Base-by-base conservation (phyloP, 345 rosid genomes). In the Hibiscus mutabilis region DNA sequence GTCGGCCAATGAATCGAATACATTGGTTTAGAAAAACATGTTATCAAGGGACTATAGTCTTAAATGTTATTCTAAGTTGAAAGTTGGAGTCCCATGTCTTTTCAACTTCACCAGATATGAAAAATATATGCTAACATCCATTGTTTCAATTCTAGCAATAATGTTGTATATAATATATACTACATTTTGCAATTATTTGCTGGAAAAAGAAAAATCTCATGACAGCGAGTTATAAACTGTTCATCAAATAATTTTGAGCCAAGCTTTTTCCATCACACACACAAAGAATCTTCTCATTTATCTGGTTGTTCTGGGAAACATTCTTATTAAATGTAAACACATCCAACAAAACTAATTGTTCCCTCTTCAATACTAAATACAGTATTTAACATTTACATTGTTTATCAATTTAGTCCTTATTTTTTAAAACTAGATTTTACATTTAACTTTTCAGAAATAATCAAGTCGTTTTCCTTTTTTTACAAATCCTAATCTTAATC, bases 201-300 rank as follows among this genome's bases (percentile, higher is more conserved):
- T 21, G 9, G 2, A 18, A 33, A 16, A 16, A 25, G 31, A 9
- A 69, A 24, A 62, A 57, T 62, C 49, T 27, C 27, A 27, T 42
- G 68, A 40, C 64, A 69, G 21, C 0, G 74, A 70, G 66, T 52
- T 15, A 69, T 62, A 3, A 70, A 62, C 65, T 22, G 37, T 35
- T 19, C 57, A 64, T 59, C 2, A 66, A 46, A 49, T 31, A 47
- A 27, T 8, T 24, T 22, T 59, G 24, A 57, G 42, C 18, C 33
- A 71, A 47, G 44, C 71, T 55, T 66, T 69, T 58, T 74, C 35
- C 31, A 13, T 25, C 2, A 25, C 25, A 74, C 35, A n/a, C 47
- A 72, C 63, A 51, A 27, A 33, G 65, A 33, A 60, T 59, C 67
- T 49, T 70, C 57, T 68, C 60, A 21, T 44, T 57, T 68, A 24